Evolutionary conservation across 2,329 filamentous ascomycete genomes (phyloP).

Genomic region (Pseudopyricularia javanii): DNA sequence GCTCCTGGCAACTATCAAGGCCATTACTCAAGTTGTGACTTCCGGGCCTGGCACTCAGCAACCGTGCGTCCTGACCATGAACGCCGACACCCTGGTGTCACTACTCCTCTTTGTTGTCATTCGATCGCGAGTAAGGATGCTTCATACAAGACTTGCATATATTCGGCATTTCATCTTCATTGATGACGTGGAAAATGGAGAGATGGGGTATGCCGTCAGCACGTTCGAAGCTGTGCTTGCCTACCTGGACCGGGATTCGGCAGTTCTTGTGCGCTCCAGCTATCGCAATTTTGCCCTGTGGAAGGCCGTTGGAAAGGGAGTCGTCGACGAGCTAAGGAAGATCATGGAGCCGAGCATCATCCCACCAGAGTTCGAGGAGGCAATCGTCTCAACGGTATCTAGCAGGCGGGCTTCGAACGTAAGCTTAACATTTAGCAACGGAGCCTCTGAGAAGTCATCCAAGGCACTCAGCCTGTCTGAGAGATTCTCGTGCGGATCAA

Average conservation of each 20-base stretch:
- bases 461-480: constrained; percentile 23
- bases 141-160: constrained; percentile 83
- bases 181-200: constrained; percentile 91
- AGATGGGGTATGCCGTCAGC: constrained; percentile 90
- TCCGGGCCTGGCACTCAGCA: constrained; percentile 25
- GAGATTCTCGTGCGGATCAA: constrained; percentile 41
- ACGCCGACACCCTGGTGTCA: constrained; percentile 88
- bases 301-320: constrained; percentile 72
- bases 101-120: constrained; percentile 87
- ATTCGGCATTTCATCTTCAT: constrained; percentile 97
- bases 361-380: constrained; percentile 21
- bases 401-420: constrained; percentile 27
- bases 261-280: constrained; percentile 71
- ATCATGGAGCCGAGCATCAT: constrained; percentile 64
- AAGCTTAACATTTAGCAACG: constrained; percentile 23
- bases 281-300: constrained; percentile 75
- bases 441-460: constrained; percentile 5
- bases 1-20: constrained; percentile 69
- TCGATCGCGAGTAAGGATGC: constrained; percentile 71
- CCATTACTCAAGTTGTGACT: constrained; percentile 58
- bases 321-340: constrained; percentile 59
- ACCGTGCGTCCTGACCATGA: constrained; percentile 47
- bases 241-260: constrained; percentile 75
- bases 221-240: constrained; percentile 90
- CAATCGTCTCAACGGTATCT: constrained; percentile 21